Evolutionary conservation across 176 grass and related monocot genomes (phyloP).

Genomic region (Leersia perrieri): DNA sequence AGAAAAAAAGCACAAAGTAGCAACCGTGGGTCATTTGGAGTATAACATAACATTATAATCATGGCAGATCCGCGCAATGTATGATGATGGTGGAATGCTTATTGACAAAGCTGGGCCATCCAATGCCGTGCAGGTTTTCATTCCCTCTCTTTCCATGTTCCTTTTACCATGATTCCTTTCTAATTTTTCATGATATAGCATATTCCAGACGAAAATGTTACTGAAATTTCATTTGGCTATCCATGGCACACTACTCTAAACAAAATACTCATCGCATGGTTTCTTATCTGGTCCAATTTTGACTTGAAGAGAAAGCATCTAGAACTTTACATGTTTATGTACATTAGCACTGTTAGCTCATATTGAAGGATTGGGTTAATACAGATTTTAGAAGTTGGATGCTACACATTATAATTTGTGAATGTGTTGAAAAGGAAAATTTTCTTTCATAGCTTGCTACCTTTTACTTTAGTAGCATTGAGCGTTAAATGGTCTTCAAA

Average conservation of each 20-base stretch:
- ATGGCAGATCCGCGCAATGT: constrained; percentile 93
- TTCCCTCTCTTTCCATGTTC: not conserved
- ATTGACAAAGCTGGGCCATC: constrained; percentile 90
- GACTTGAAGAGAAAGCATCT: not conserved
- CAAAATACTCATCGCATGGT: not conserved
- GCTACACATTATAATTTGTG: not conserved
- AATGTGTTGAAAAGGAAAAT: not conserved
- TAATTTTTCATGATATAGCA: constrained; percentile 1
- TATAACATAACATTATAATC: constrained; percentile 25
- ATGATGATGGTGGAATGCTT: constrained; percentile 74
- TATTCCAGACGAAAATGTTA: not conserved
- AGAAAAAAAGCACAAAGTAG: constrained; percentile 3
- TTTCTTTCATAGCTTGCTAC: not conserved
- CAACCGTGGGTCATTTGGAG: constrained; percentile 29
- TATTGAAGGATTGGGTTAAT: not conserved
- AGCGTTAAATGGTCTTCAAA: not conserved
- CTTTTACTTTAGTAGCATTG: constrained; percentile 7
- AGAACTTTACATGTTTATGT: not conserved
- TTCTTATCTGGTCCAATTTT: not conserved
- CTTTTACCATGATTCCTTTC: not conserved
- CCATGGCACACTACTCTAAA: not conserved
- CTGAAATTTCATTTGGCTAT: not conserved
- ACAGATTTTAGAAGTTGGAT: not conserved
- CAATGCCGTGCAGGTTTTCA: constrained; percentile 78
- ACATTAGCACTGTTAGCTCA: not conserved